A percentile compares a stretch with the other conserved stretches of the same genome.
Evolutionary conservation across 2,329 filamentous ascomycete genomes (phyloP).

Genomic region (Reticulascus tulasneorum): DNA sequence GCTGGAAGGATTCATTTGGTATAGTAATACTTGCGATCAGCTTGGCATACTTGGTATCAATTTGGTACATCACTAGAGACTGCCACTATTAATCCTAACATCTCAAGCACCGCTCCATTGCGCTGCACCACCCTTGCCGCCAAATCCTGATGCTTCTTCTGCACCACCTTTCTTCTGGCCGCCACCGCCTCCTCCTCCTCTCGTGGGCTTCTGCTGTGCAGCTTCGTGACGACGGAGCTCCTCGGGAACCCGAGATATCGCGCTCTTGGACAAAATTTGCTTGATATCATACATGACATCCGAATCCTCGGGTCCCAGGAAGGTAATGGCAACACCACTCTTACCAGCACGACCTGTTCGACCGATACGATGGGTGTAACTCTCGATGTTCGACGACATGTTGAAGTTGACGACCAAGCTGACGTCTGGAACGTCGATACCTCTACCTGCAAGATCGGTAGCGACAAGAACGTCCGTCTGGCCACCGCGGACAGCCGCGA

Average conservation of each 20-base stretch:
- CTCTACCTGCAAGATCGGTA: constrained; percentile 90
- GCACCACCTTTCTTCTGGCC: constrained; percentile 10
- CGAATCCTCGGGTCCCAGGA: constrained; percentile 83
- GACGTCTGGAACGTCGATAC: constrained; percentile 96
- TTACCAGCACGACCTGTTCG: constrained; percentile 97
- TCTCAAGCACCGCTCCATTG: too few relatives aligned
- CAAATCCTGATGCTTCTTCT: constrained; percentile 10
- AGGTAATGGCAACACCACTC: constrained; percentile 93
- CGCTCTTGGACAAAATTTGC: constrained; percentile 91
- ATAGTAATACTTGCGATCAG: too few relatives aligned
- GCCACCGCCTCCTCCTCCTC: constrained; percentile 22
- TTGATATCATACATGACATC: constrained; percentile 93
- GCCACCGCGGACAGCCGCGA: constrained; percentile 78
- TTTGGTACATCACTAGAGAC: too few relatives aligned
- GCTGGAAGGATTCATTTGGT: too few relatives aligned
- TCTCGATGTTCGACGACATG: constrained; percentile 91
- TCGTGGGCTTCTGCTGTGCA: constrained; percentile 72
- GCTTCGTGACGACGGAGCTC: constrained; percentile 86
- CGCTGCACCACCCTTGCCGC: constrained; percentile 9
- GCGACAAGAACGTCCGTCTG: constrained; percentile 85
- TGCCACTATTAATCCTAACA: too few relatives aligned
- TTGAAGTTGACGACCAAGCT: constrained; percentile 97
- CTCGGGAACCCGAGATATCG: constrained; percentile 84
- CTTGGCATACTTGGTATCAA: too few relatives aligned
- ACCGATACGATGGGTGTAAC: constrained; percentile 94